A percentile compares a stretch with the other conserved stretches of the same genome.
Conservation (phyloP, 352 stramenopile species). For the Pythium guiyangense region DNA sequence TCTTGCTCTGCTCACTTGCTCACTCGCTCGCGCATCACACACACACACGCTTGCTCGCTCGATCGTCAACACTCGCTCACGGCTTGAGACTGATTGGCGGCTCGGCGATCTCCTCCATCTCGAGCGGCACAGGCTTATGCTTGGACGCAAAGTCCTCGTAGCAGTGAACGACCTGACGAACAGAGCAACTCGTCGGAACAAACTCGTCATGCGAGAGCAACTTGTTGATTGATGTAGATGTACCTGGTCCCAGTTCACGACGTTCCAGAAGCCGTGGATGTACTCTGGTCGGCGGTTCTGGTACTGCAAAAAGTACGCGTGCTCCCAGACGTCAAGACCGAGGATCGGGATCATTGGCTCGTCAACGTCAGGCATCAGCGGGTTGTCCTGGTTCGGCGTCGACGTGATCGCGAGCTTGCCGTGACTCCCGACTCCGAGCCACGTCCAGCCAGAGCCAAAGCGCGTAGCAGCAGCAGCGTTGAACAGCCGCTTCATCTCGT, state of each 20-base stretch:
- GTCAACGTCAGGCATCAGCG: slow-evolving; percentile 74
- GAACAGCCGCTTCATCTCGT: slow-evolving; percentile 89
- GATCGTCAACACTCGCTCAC: too few relatives aligned
- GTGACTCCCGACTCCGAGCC: slow-evolving; percentile 82
- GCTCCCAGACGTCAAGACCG: slow-evolving; percentile 95
- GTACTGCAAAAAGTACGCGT: slow-evolving; percentile 97
- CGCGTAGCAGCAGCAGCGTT: slow-evolving; percentile 76
- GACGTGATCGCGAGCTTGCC: slow-evolving; percentile 93
- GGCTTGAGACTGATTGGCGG: too few relatives aligned
- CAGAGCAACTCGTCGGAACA: too few relatives aligned
- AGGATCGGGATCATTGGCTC: slow-evolving; percentile 90
- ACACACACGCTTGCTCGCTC: too few relatives aligned
- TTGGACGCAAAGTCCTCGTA: slow-evolving; percentile 88
- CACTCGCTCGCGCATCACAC: too few relatives aligned
- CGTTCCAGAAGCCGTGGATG: slow-evolving; percentile 98
- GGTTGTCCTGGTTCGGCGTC: slow-evolving; percentile 95
- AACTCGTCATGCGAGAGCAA: too few relatives aligned
- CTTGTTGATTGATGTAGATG: too few relatives aligned
- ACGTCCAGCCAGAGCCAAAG: slow-evolving; percentile 91
- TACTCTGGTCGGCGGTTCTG: slow-evolving; percentile 95
- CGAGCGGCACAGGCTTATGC: slow-evolving; percentile 73
- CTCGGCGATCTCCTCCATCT: too few relatives aligned
- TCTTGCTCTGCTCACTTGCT: too few relatives aligned
- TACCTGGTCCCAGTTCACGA: slow-evolving; percentile 95
- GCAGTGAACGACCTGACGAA: slow-evolving; percentile 90